phyloP scores from a whole-genome alignment of 257 asterid genomes.

The Solanum corneliomulleri region DNA sequence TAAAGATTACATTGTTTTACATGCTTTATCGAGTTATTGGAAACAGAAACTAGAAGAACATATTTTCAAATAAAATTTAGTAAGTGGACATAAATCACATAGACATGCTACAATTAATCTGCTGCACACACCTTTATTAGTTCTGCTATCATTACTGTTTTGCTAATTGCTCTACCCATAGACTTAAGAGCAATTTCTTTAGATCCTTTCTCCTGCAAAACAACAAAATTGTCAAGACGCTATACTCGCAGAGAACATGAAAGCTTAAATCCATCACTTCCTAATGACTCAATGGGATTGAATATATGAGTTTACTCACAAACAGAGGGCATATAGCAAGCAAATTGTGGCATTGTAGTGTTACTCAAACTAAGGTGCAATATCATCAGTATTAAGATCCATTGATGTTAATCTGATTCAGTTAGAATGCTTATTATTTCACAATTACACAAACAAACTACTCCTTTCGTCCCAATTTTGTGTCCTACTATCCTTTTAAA shows the following conservation, averaged over 20 bases:
- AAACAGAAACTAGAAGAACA: neutral
- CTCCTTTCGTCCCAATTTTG: neutral
- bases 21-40: neutral
- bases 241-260: neutral
- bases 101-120: neutral
- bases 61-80: neutral
- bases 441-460: neutral
- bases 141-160: constrained; percentile 64
- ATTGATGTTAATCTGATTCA: neutral
- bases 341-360: neutral
- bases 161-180: constrained; percentile 77
- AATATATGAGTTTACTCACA: neutral
- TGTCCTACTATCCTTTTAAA: neutral
- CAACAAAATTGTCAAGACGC: neutral
- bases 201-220: constrained; percentile 44
- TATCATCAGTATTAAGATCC: neutral
- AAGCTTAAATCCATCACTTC: neutral
- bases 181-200: constrained; percentile 62
- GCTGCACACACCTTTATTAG: constrained; percentile 36
- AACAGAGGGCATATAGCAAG: neutral
- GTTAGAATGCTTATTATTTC: neutral
- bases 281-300: neutral
- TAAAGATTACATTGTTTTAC: neutral
- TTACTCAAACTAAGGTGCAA: neutral
- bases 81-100: neutral